These are phyloP conservation scores for Arthonia radiata DNA, from an alignment of 495 filamentous ascomycete species.

Conservation along the genomic window DNA sequence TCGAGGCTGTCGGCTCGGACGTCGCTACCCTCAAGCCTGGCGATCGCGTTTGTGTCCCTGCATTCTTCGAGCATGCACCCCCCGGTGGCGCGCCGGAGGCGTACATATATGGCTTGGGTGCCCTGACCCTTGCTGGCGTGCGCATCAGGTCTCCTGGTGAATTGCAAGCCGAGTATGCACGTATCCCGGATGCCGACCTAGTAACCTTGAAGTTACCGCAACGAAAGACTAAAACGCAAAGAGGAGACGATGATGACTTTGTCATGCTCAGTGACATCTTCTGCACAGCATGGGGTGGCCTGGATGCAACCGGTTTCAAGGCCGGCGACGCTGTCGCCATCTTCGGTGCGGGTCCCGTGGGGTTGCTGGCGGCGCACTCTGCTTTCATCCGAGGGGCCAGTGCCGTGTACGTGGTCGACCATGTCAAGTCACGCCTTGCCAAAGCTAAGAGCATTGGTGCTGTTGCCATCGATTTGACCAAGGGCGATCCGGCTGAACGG, in stretches of 20 bases:
- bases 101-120: conserved; percentile 3
- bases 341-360: conserved; percentile 20
- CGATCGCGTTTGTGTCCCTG: conserved; percentile 16
- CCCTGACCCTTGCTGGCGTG: conserved; percentile 4
- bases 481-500: conserved; percentile 3
- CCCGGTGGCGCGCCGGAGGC: conserved; percentile 3
- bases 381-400: conserved; percentile 17
- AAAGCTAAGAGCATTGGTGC: conserved; percentile 8
- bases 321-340: conserved; percentile 19
- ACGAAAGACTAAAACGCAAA: conserved; percentile 10
- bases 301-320: conserved; percentile 13
- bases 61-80: conserved; percentile 1
- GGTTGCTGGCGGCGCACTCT: conserved; percentile 15
- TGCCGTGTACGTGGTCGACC: conserved; percentile 11
- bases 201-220: too few species aligned
- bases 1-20: conserved; percentile 12
- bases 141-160: neutral
- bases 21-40: conserved; percentile 11
- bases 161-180: conserved; percentile 16
- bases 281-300: conserved; percentile 15
- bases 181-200: conserved; percentile 19
- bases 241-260: conserved; percentile 11
- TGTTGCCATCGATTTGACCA: conserved; percentile 4
- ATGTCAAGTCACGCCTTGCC: conserved; percentile 8
- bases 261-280: conserved; percentile 16